phyloP scores from a whole-genome alignment of 2,329 filamentous ascomycete species.

The Chrysoporthe deuterocubensis region DNA sequence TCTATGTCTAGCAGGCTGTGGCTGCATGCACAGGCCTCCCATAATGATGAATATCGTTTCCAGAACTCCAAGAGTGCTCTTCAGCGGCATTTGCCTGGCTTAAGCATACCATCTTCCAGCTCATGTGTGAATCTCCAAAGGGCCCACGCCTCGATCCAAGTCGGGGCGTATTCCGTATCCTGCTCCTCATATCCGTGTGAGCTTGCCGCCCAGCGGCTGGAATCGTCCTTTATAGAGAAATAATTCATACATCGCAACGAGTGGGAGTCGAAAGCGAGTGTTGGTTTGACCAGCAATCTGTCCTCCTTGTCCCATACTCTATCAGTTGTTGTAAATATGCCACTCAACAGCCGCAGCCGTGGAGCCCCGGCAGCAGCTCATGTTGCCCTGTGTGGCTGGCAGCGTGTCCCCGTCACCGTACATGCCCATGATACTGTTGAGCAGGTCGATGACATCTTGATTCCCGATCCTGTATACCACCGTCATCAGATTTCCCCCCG shows the following conservation, averaged over 20 bases:
- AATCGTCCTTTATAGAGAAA: background rate
- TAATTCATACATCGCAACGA: too few species aligned
- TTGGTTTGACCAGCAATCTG: background rate
- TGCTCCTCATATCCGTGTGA: background rate
- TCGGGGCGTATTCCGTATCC: background rate
- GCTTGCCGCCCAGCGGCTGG: background rate
- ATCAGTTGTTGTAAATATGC: constrained; percentile 32
- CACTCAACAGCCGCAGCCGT: constrained; percentile 20
- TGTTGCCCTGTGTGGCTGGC: constrained; percentile 16
- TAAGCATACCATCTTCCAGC: background rate
- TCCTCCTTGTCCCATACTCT: background rate
- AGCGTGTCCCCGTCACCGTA: constrained; percentile 5
- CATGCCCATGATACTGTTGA: constrained; percentile 16
- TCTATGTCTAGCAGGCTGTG: background rate
- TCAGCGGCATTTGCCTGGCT: background rate
- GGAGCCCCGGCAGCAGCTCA: constrained; percentile 28
- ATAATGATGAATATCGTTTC: background rate
- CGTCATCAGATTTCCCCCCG: background rate
- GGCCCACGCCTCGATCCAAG: background rate
- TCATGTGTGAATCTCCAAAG: background rate
- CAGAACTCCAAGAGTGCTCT: background rate
- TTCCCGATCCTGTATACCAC: constrained; percentile 19
- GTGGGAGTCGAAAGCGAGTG: background rate
- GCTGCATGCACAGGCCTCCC: background rate
- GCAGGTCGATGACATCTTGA: constrained; percentile 24